phyloP scores from a whole-genome alignment of 495 filamentous ascomycete species.

The Podospora fimiseda region DNA sequence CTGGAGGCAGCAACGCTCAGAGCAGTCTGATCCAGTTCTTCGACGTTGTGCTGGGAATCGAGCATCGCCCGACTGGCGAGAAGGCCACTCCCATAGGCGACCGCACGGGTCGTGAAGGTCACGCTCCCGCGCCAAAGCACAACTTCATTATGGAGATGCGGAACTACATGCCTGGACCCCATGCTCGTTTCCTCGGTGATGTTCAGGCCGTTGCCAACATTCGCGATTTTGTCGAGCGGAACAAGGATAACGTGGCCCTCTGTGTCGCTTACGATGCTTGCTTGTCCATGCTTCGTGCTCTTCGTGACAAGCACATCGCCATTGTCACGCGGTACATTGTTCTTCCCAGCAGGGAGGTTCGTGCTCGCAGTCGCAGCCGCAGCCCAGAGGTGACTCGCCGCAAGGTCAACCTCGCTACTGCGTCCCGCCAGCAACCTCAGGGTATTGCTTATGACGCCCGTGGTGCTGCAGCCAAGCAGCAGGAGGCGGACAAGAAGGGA shows the following conservation, averaged over 20 bases:
- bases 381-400: conserved; percentile 37
- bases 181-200: conserved; percentile 80
- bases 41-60: conserved; percentile 81
- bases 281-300: conserved; percentile 77
- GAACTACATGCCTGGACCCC: conserved; percentile 89
- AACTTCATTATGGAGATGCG: conserved; percentile 97
- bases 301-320: conserved; percentile 92
- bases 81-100: conserved; percentile 39
- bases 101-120: conserved; percentile 45
- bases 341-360: conserved; percentile 51
- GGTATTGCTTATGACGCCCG: conserved; percentile 28
- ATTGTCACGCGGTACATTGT: conserved; percentile 97
- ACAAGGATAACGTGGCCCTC: conserved; percentile 55
- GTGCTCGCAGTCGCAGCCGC: conserved; percentile 40
- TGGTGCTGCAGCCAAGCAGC: conserved; percentile 9
- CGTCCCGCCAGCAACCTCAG: conserved; percentile 41
- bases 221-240: conserved; percentile 69
- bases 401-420: conserved; percentile 61
- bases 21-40: conserved; percentile 96
- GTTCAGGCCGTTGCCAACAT: conserved; percentile 81
- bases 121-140: conserved; percentile 56
- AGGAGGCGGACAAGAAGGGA: conserved; percentile 23
- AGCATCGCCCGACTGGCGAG: conserved; percentile 88
- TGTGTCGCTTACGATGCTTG: conserved; percentile 84
- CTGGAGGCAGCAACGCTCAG: conserved; percentile 93